Conservation (phyloP, 352 stramenopile genomes). For the Pythium monospermum region DNA sequence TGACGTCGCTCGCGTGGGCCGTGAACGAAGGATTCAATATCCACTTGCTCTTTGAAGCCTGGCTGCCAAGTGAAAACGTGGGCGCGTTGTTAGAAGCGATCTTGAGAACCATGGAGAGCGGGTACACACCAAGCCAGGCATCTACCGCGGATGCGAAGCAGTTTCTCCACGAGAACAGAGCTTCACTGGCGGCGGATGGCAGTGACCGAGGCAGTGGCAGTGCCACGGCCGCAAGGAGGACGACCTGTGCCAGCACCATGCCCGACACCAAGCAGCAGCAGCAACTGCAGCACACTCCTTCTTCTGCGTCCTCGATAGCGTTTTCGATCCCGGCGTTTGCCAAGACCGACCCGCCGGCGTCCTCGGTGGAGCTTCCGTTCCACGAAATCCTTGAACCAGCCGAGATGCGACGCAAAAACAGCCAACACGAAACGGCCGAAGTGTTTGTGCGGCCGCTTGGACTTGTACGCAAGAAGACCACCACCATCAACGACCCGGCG, state of each 20-base stretch:
- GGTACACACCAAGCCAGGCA: constrained; percentile 37
- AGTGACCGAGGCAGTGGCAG: too few species aligned
- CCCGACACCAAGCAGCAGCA: neutral
- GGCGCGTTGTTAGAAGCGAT: constrained; percentile 56
- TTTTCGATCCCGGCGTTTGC: constrained; percentile 16
- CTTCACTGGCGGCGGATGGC: constrained; percentile 3
- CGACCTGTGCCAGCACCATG: neutral
- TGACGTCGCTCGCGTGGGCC: constrained; percentile 53
- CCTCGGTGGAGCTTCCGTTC: constrained; percentile 11
- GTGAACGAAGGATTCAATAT: constrained; percentile 74
- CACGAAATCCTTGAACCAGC: constrained; percentile 5
- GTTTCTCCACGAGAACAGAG: constrained; percentile 53
- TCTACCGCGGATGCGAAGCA: constrained; percentile 49
- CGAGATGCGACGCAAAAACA: constrained; percentile 27
- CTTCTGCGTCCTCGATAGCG: too few species aligned
- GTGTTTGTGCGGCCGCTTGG: constrained; percentile 37
- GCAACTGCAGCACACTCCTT: too few species aligned
- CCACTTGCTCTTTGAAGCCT: constrained; percentile 55
- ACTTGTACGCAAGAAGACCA: constrained; percentile 10
- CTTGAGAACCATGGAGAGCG: constrained; percentile 64
- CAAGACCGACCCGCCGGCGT: neutral
- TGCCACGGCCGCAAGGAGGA: too few species aligned
- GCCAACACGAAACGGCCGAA: constrained; percentile 51
- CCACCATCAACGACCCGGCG: neutral
- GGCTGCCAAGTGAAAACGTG: constrained; percentile 50